Evolutionary conservation across 306 rosid species (phyloP), one percentile per base, ranked within the genome.

Genomic region (Adenanthera pavonina): DNA sequence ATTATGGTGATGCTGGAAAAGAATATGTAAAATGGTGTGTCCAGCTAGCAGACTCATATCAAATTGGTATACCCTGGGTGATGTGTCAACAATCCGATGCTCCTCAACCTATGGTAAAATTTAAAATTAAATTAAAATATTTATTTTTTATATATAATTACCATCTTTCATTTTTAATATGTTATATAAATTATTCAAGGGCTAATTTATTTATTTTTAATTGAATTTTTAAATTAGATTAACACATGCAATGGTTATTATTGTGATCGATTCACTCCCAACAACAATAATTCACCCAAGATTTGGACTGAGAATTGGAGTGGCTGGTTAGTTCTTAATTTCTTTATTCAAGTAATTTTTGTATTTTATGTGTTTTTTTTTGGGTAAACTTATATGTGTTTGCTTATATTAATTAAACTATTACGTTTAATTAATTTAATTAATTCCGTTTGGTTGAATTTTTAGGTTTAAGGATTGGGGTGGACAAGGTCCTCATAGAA

Each of bases 391-490:
- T 25, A 25, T n/a, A 49, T 51, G n/a, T 51, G 7, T 3, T 48
- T 51, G 14, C 17, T 53, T 53, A 53, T 69, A 44, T 5, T 12
- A 44, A 25, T 25, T 25, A n/a, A 12, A 40, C 5, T 3, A 51
- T 51, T 36, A 7, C 30, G 16, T 44, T 15, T 40, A 40, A 40
- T 56, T 2, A 2, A 12, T 17, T 0, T 44, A 52, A 7, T 14
- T 51, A 67, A 38, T 2, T 35, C 7, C 19, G 20, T 19, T 19
- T 44, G 7, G 10, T 9, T 44, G 56, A 11, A 40, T 51, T 16
- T 15, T 19, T 49, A 87, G 88, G 91, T 83, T 1, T 10, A 88
- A 67, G 43, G 10, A n/a, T 34, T 88, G 91, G 89, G 89, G 89
- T 2, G n/a, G 19, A 0, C 19, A 20, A 47, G 35, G 68, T 53